Evolutionary conservation across 176 grass and related monocot species (phyloP).

Genomic region (Juncus effusus): DNA sequence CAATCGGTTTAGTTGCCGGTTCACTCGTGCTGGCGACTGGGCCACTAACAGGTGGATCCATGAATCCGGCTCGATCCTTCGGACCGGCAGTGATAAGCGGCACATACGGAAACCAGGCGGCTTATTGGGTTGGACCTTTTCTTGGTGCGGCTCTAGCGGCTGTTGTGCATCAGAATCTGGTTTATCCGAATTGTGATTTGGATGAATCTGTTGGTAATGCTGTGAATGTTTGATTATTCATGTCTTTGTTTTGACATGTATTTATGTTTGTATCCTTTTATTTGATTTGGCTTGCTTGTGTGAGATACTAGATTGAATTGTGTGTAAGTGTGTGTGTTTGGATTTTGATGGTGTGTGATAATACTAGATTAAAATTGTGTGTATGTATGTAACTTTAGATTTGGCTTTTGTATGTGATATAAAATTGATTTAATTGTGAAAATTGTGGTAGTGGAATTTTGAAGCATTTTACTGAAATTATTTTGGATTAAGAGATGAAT

Average conservation of each 20-base stretch:
- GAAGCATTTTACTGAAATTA: too few relatives aligned
- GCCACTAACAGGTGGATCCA: slow-evolving; percentile 65
- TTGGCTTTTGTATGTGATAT: too few relatives aligned
- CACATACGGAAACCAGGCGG: slow-evolving; percentile 63
- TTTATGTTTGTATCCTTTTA: not conserved
- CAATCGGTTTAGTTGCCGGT: slow-evolving; percentile 43
- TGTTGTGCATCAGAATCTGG: slow-evolving; percentile 54
- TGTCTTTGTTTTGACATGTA: not conserved
- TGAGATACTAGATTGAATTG: too few relatives aligned
- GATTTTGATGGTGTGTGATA: too few relatives aligned
- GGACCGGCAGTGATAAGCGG: slow-evolving; percentile 69
- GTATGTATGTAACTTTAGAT: too few relatives aligned
- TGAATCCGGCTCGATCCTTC: slow-evolving; percentile 93
- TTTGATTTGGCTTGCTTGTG: too few relatives aligned
- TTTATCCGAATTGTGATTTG: slow-evolving; percentile 32
- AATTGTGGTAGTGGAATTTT: too few relatives aligned
- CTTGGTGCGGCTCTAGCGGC: slow-evolving; percentile 60
- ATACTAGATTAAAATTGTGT: too few relatives aligned
- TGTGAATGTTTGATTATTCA: slow-evolving; percentile 26
- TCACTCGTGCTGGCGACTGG: slow-evolving; percentile 61
- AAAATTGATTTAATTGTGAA: too few relatives aligned
- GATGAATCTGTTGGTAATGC: slow-evolving; percentile 17
- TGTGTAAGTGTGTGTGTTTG: not conserved
- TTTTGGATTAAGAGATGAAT: too few relatives aligned
- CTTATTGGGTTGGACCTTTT: slow-evolving; percentile 82